Base-by-base conservation (phyloP, 305 asterid species). In the Fraxinus xanthoxyloides region DNA sequence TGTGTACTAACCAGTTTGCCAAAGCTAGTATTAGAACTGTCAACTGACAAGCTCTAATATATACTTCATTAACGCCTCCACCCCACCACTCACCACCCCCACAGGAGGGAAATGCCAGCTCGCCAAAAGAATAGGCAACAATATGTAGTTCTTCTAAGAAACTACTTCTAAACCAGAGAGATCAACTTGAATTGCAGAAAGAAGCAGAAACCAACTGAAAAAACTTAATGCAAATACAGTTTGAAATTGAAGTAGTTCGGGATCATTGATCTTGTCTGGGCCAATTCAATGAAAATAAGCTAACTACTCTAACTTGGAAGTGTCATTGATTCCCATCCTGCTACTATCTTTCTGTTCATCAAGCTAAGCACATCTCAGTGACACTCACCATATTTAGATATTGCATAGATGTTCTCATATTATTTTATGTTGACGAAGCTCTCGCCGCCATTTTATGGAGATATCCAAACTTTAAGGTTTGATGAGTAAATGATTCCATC, bases 231-330 rank as follows among this genome's bases (percentile, higher is more conserved):
- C 79, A 51, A 67, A 21, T 72, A 73, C 82, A 61, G 72, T 73
- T 46, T 19, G 19, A 75, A 78, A 35, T 84, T 13, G 77, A 81
- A 72, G 24, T 76, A 54, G 23, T 83, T 48, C 59, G 28, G 56
- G 51, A 70, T 56, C 32, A 43, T 38, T 79, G 75, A 17, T 21
- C 17, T 75, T 7, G 74, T 77, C 30, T 32, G 9, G 15, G 35
- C 32, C 59, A 31, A 77, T 70, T 81, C 26, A 17, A 19, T 38
- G 38, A 72, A 21, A 76, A 63, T 70, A 51, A 40, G 70, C 15
- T 43, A 3, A 59, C n/a, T 21, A 23, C 15, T 43, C 12, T 54
- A 67, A 81, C 51, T 59, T 61, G 70, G 34, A 28, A 74, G 56
- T 75, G 70, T 30, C 31, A 28, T 63, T 65, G 76, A 73, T 78